Conservation (phyloP, 352 stramenopile species). For the Phytophthora cryptogea region DNA sequence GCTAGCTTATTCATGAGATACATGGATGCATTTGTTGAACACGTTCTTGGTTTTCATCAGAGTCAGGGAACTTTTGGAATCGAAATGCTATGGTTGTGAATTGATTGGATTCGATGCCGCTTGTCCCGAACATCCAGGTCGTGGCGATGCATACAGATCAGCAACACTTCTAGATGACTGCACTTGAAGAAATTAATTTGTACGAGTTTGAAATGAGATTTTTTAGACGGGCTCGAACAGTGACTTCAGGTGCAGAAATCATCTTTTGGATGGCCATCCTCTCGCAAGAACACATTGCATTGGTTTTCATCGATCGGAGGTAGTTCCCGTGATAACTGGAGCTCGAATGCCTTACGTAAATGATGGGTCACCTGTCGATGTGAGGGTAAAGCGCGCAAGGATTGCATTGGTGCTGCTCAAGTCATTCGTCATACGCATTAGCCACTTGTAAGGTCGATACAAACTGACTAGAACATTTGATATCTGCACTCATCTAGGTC, state of each 20-base stretch:
- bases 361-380: neutral
- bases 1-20: neutral
- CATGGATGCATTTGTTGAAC: slow-evolving; percentile 1
- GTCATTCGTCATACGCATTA: too few species aligned
- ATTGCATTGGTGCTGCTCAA: neutral
- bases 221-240: neutral
- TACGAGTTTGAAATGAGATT: slow-evolving; percentile 4
- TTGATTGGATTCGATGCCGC: neutral
- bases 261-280: neutral
- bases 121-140: neutral
- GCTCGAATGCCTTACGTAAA: neutral
- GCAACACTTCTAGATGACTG: slow-evolving; percentile 2
- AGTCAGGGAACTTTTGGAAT: neutral
- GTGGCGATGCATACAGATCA: neutral
- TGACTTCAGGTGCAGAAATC: neutral
- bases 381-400: neutral
- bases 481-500: too few species aligned
- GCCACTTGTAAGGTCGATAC: too few species aligned
- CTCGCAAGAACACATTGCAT: neutral
- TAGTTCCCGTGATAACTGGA: neutral
- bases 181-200: neutral
- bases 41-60: neutral
- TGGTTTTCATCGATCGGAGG: neutral
- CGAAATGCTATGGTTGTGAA: neutral
- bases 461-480: too few species aligned